A percentile compares a stretch with the other conserved stretches of the same genome.
Conservation (phyloP, 108 stramenopile genomes). For the Skeletonema potamos region DNA sequence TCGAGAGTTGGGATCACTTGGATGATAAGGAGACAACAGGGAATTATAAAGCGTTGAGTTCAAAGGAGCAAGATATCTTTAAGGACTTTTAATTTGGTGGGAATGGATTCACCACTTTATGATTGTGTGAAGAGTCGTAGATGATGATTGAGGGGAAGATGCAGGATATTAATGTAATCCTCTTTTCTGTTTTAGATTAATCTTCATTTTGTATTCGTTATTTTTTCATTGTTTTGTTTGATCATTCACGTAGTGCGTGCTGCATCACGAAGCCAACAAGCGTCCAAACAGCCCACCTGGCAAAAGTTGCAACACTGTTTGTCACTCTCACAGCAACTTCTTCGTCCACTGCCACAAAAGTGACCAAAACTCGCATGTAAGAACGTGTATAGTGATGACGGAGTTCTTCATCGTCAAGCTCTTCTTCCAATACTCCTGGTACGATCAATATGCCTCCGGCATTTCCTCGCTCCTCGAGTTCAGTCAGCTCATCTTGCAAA, state of each 20-base stretch:
- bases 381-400: neutral
- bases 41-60: conserved; percentile 23
- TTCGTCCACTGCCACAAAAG: neutral
- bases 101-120: neutral
- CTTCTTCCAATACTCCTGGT: neutral
- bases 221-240: neutral
- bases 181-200: neutral
- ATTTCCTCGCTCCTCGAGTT: neutral
- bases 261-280: neutral
- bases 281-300: neutral
- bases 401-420: neutral
- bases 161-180: neutral
- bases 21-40: conserved; percentile 44
- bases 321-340: neutral
- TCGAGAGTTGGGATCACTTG: conserved; percentile 70
- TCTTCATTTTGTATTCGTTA: neutral
- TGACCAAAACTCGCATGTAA: neutral
- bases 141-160: neutral
- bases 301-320: neutral
- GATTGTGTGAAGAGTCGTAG: neutral
- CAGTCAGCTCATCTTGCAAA: neutral
- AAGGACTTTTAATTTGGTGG: conserved; percentile 17
- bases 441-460: neutral
- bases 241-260: neutral
- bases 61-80: conserved; percentile 38